Conservation (phyloP, 192 early-diverging fungal species). For the Entomortierella beljakovae region DNA sequence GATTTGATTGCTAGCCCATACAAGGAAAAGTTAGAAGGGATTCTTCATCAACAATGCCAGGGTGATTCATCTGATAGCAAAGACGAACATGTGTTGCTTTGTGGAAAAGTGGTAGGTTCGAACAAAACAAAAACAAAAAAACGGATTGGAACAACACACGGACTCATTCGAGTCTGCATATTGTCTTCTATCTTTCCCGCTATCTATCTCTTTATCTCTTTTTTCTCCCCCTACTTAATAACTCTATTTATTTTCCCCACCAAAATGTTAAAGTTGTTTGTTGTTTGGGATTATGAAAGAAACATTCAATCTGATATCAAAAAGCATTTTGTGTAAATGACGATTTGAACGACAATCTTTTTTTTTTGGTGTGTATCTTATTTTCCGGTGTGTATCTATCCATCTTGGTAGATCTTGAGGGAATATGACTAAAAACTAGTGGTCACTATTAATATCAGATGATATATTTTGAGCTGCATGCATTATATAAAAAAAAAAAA, state of each 20-base stretch:
- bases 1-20: constrained; percentile 59
- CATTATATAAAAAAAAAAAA: not conserved
- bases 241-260: not conserved
- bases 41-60: constrained; percentile 46
- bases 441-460: not conserved
- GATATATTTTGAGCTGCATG: constrained; percentile 9
- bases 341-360: too few species aligned
- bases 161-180: not conserved
- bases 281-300: too few species aligned
- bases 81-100: constrained; percentile 58
- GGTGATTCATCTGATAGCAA: constrained; percentile 32
- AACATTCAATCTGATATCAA: too few species aligned
- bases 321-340: too few species aligned
- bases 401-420: not conserved
- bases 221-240: not conserved
- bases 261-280: not conserved
- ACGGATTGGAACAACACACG: constrained; percentile 1
- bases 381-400: not conserved
- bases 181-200: not conserved
- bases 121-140: constrained; percentile 6
- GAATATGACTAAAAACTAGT: not conserved
- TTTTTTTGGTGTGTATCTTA: too few species aligned
- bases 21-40: constrained; percentile 52
- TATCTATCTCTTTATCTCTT: not conserved
- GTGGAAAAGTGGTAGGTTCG: constrained; percentile 63